These are phyloP conservation scores for Komagataea norvegica DNA, from an alignment of 1,139 yeast genomes.

Conservation along the genomic window DNA sequence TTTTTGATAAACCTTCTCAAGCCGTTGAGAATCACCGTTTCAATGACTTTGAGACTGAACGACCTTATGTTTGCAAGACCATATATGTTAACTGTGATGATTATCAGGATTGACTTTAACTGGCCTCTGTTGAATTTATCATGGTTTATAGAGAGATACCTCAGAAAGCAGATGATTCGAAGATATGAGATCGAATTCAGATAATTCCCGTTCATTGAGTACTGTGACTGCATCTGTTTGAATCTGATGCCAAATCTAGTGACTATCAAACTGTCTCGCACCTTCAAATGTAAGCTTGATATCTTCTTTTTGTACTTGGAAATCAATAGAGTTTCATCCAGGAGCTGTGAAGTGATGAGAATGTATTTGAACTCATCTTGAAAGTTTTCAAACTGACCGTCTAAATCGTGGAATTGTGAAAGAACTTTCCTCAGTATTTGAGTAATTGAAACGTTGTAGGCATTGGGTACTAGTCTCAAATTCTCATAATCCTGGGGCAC, in stretches of 20 bases:
- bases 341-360: slow-evolving; percentile 38
- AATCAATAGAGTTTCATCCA: slow-evolving; percentile 31
- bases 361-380: slow-evolving; percentile 42
- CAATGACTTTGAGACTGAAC: slow-evolving; percentile 11
- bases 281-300: slow-evolving; percentile 9
- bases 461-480: background rate
- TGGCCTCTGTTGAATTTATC: background rate
- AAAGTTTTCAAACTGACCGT: slow-evolving; percentile 23
- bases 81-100: slow-evolving; percentile 10
- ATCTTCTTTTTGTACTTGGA: slow-evolving; percentile 23
- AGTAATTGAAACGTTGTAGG: background rate
- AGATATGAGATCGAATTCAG: slow-evolving; percentile 3
- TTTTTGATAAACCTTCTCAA: slow-evolving; percentile 16
- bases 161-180: background rate
- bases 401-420: slow-evolving; percentile 1
- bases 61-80: slow-evolving; percentile 5
- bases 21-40: slow-evolving; percentile 15
- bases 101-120: slow-evolving; percentile 4
- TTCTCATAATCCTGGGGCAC: background rate
- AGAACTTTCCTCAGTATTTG: background rate
- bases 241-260: slow-evolving; percentile 8
- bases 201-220: slow-evolving; percentile 1
- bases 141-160: slow-evolving; percentile 1
- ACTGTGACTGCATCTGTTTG: background rate
- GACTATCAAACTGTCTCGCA: background rate